Base-by-base conservation (phyloP, 139 green algal species). In the Desmodesmus armatus region DNA sequence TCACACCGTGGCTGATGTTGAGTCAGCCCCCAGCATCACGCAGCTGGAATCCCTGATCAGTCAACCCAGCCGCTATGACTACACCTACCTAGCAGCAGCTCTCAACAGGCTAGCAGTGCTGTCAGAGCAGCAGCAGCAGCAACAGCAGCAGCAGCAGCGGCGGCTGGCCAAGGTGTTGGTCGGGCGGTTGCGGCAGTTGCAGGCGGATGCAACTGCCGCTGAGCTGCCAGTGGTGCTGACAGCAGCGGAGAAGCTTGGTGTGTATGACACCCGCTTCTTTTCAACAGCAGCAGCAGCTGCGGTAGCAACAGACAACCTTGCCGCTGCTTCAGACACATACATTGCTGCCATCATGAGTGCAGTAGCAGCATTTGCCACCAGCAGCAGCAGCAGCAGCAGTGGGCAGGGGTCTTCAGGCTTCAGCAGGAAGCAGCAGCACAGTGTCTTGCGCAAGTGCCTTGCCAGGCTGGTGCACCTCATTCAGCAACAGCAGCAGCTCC, bases 31-130 rank as follows among this genome's bases (percentile, higher is more conserved):
- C 76, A 82, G 76, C 62, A 67, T 82, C 3, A 66, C 21, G 2
- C 55, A 82, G 53, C 39, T 82, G 53, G 55, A 82, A 39, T 27
- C 40, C 11, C 53, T 82, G 76, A 71, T 71, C 1, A 82, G 41
- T 3, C 76, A 82, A 23, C 76, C 76, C 55, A 60, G 53, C 55
- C 76, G 76, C 13, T 72, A 82, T 41, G 76, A 82, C 15, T 58
- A 82, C 55, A 71, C 76, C n/a, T 82, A 82, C 39, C 76, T 82
- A 6, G 76, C 76, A 72, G 76, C 76, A 29, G 76, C 53, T 25
- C 25, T 82, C 37, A 53, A 82, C 35, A 51, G 40, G 39, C 76
- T 82, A 9, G 25, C 76, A 31, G 76, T 72, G 11, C 76, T 82
- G n/a, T 31, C 40, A 72, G 76, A 72, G 3, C 76, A 82, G 37